Evolutionary conservation across 1,284 basidiomycete species (phyloP).

Genomic region (Ceratobasidium sp.): DNA sequence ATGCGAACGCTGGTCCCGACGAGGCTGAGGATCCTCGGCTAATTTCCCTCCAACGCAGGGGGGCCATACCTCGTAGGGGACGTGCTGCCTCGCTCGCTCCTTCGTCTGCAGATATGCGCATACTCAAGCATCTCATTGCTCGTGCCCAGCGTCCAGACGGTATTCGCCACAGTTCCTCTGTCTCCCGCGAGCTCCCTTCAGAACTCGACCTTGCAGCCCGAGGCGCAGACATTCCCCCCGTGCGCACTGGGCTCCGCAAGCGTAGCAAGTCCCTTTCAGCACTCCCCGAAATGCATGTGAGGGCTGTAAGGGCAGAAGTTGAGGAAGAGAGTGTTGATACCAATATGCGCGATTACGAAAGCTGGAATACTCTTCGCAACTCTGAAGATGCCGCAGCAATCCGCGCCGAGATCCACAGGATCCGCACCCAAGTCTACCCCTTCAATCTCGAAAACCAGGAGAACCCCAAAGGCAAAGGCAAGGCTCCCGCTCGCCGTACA

Average conservation of each 20-base stretch:
- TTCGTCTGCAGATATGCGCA: slow-evolving; percentile 22
- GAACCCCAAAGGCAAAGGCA: slow-evolving; percentile 27
- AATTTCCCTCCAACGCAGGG: slow-evolving; percentile 9
- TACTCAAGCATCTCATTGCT: slow-evolving; percentile 32
- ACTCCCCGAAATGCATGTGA: slow-evolving; percentile 20
- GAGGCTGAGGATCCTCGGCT: slow-evolving; percentile 60
- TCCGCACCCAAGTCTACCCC: slow-evolving; percentile 27
- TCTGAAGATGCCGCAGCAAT: slow-evolving; percentile 12
- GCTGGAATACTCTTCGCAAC: slow-evolving; percentile 6
- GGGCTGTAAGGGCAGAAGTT: not conserved
- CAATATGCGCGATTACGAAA: slow-evolving; percentile 34
- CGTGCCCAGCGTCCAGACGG: slow-evolving; percentile 12
- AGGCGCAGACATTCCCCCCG: slow-evolving; percentile 5
- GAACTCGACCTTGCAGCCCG: slow-evolving; percentile 20
- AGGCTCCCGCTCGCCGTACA: slow-evolving; percentile 6
- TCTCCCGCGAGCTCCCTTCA: slow-evolving; percentile 16
- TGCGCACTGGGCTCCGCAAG: slow-evolving; percentile 27
- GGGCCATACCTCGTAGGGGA: slow-evolving; percentile 44
- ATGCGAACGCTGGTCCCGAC: slow-evolving; percentile 67
- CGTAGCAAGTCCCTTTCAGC: slow-evolving; percentile 32
- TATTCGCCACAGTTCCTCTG: slow-evolving; percentile 25
- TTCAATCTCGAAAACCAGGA: slow-evolving; percentile 5
- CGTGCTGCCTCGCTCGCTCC: slow-evolving; percentile 14
- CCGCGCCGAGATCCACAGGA: slow-evolving; percentile 24
- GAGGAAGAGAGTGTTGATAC: slow-evolving; percentile 19